Evolutionary conservation across 2,329 filamentous ascomycete species (phyloP).

Genomic region (Septoria linicola): DNA sequence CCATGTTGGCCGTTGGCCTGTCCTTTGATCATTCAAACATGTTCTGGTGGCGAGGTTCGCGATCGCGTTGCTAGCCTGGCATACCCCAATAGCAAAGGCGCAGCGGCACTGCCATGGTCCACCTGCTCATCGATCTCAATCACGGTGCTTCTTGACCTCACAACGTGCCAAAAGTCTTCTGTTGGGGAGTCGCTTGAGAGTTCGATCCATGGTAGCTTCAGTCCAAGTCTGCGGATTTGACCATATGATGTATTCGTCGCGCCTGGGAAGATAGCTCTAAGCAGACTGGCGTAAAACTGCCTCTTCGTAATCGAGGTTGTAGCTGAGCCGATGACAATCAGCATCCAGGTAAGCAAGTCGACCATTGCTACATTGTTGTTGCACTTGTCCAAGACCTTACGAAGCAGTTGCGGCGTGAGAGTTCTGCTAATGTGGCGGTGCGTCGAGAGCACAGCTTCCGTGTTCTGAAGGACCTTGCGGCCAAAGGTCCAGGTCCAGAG

Average conservation of each 20-base stretch:
- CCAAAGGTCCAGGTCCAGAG: slow-evolving; percentile 25
- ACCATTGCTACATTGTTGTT: slow-evolving; percentile 2
- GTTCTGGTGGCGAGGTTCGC: neutral
- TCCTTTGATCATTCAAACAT: too few species aligned
- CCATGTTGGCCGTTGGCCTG: too few species aligned
- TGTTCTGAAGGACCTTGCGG: slow-evolving; percentile 15
- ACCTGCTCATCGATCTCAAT: slow-evolving; percentile 1
- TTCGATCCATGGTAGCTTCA: slow-evolving; percentile 21
- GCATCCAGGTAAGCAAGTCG: slow-evolving; percentile 21
- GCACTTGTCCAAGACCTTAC: slow-evolving; percentile 1
- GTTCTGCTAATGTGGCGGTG: slow-evolving; percentile 15
- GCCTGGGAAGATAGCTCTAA: slow-evolving; percentile 10
- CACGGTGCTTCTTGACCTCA: neutral
- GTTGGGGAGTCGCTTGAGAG: slow-evolving; percentile 5
- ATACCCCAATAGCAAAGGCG: slow-evolving; percentile 5
- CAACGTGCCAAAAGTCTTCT: slow-evolving; percentile 17
- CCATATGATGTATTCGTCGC: neutral
- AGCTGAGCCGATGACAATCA: slow-evolving; percentile 19
- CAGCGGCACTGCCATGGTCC: neutral
- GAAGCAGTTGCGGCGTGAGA: slow-evolving; percentile 12
- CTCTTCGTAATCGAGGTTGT: slow-evolving; percentile 2
- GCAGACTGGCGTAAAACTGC: slow-evolving; percentile 15
- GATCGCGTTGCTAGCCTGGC: slow-evolving; percentile 1
- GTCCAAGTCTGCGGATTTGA: slow-evolving; percentile 14
- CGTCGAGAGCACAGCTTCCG: slow-evolving; percentile 14